These are phyloP conservation scores for Eleusine indica DNA, from an alignment of 176 grass and related monocot genomes.

Conservation along the genomic window DNA sequence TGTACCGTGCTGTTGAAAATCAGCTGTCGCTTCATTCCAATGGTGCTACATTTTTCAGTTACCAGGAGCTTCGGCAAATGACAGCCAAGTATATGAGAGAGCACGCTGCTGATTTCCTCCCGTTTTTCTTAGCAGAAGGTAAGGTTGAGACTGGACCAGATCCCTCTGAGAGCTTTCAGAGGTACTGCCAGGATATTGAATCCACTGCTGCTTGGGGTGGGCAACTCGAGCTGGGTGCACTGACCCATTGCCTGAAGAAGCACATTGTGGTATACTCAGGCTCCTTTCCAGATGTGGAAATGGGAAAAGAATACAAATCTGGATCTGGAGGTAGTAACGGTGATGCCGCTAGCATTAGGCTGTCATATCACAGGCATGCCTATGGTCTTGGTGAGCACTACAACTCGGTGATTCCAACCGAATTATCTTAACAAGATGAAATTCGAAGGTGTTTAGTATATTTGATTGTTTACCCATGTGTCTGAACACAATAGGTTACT, in stretches of 20 bases:
- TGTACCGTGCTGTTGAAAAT: slow-evolving; percentile 94
- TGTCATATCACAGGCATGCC: slow-evolving; percentile 91
- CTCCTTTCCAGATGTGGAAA: slow-evolving; percentile 94
- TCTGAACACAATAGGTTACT: slow-evolving; percentile 3
- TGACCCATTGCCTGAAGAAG: slow-evolving; percentile 84
- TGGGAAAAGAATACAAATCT: slow-evolving; percentile 88
- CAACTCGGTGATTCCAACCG: slow-evolving; percentile 70
- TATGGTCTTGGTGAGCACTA: slow-evolving; percentile 98
- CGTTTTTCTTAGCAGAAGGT: slow-evolving; percentile 85
- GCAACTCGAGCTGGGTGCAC: slow-evolving; percentile 87
- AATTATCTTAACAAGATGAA: slow-evolving; percentile 24
- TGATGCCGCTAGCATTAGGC: slow-evolving; percentile 53
- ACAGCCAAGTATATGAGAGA: slow-evolving; percentile 81
- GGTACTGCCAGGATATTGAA: slow-evolving; percentile 73
- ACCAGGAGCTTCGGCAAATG: slow-evolving; percentile 73
- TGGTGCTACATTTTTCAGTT: slow-evolving; percentile 48
- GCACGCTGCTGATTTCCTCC: slow-evolving; percentile 62
- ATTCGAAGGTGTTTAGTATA: slow-evolving; percentile 10
- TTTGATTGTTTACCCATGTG: slow-evolving; percentile 21
- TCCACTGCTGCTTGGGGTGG: slow-evolving; percentile 88
- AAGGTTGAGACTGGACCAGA: slow-evolving; percentile 62
- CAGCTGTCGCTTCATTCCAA: slow-evolving; percentile 65
- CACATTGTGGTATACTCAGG: slow-evolving; percentile 88
- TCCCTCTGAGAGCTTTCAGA: slow-evolving; percentile 62
- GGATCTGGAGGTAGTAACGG: background rate